These are phyloP conservation scores for Cyathus olla DNA, from an alignment of 1,284 basidiomycete genomes.

Conservation along the genomic window DNA sequence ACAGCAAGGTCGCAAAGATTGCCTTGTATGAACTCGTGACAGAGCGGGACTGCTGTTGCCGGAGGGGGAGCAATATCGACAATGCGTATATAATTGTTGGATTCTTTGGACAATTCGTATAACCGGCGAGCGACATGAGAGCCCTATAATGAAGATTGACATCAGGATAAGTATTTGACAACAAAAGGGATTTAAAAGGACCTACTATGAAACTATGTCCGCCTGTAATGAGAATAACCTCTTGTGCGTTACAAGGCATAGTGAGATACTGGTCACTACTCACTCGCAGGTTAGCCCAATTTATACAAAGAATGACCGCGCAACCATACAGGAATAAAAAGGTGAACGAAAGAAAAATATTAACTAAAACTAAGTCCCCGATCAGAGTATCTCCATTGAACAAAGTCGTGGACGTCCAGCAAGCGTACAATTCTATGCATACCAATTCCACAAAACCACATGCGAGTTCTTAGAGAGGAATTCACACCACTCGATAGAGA, in stretches of 20 bases:
- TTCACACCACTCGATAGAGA: too few species aligned
- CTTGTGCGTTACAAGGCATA: slow-evolving; percentile 18
- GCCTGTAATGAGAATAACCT: slow-evolving; percentile 59
- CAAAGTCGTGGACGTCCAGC: too few species aligned
- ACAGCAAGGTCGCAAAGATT: slow-evolving; percentile 57
- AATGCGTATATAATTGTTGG: slow-evolving; percentile 48
- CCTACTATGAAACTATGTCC: slow-evolving; percentile 70
- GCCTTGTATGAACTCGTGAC: slow-evolving; percentile 52
- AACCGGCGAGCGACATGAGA: slow-evolving; percentile 60
- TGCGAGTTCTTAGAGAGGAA: too few species aligned
- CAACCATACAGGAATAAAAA: too few species aligned
- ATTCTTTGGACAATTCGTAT: slow-evolving; percentile 22
- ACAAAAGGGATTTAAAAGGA: slow-evolving; percentile 1
- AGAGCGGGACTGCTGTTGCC: slow-evolving; percentile 33
- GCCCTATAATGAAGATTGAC: slow-evolving; percentile 47
- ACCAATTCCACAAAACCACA: too few species aligned
- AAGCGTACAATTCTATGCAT: too few species aligned
- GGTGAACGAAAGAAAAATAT: too few species aligned
- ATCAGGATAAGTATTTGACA: not conserved
- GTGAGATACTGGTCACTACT: not conserved
- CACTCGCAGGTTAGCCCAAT: too few species aligned
- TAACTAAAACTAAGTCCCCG: too few species aligned
- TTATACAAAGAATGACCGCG: too few species aligned
- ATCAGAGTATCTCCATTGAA: too few species aligned
- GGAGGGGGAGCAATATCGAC: slow-evolving; percentile 49